Percentiles rank a stretch among this genome's conserved stretches.
Conservation (phyloP, 495 filamentous ascomycete species). For the Apodospora peruviana region DNA sequence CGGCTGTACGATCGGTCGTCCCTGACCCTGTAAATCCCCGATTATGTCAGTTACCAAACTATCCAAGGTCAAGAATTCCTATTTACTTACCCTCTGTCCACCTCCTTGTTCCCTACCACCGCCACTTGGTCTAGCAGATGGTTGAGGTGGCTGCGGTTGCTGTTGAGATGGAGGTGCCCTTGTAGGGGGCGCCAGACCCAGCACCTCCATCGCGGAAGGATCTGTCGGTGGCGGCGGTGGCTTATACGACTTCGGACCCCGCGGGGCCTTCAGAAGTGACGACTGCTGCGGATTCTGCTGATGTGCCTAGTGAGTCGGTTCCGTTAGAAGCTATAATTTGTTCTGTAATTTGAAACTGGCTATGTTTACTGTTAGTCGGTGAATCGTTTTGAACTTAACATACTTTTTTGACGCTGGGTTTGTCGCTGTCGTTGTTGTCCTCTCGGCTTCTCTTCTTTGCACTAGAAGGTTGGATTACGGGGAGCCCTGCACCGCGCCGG, state of each 20-base stretch:
- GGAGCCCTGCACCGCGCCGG: conserved; percentile 11
- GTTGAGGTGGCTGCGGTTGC: too few relatives aligned
- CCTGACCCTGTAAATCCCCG: too few relatives aligned
- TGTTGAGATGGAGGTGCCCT: too few relatives aligned
- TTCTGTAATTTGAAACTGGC: background rate
- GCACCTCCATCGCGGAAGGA: conserved; percentile 26
- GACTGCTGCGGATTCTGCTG: conserved; percentile 5
- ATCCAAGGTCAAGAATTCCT: too few relatives aligned
- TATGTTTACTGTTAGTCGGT: background rate
- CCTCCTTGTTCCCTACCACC: too few relatives aligned
- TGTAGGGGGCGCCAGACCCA: conserved; percentile 21
- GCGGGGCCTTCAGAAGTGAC: conserved; percentile 10
- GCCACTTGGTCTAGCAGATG: too few relatives aligned
- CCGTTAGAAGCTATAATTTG: background rate
- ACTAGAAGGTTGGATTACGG: conserved; percentile 16
- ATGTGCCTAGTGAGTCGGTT: conserved; percentile 10
- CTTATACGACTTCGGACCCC: conserved; percentile 1
- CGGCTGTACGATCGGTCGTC: too few relatives aligned
- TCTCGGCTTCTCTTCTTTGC: conserved; percentile 27
- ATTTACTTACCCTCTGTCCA: too few relatives aligned
- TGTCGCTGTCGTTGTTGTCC: conserved; percentile 7
- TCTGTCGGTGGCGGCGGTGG: conserved; percentile 13
- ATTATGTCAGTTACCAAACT: too few relatives aligned
- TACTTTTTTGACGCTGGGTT: conserved; percentile 22
- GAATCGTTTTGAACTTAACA: background rate